A percentile compares a stretch with the other conserved stretches of the same genome.
Conservation (phyloP, 441 rosid species). For the Mallotus repandus region DNA sequence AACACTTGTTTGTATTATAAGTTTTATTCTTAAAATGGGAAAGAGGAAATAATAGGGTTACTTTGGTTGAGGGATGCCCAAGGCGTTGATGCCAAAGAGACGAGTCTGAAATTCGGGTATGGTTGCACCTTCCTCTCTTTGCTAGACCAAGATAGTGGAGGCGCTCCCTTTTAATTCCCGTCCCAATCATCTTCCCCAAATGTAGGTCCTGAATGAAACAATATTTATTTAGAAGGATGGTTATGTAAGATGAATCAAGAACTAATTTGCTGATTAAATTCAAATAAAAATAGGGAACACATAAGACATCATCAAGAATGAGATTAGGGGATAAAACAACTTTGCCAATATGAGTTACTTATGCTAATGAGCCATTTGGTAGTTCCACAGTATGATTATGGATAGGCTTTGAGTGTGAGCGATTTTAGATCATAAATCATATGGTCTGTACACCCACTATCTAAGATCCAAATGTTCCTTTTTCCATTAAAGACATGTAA, state of each 20-base stretch:
- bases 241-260: background rate
- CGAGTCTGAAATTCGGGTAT: background rate
- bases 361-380: background rate
- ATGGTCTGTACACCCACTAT: background rate
- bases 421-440: background rate
- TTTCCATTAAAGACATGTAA: no score
- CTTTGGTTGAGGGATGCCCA: background rate
- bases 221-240: background rate
- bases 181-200: background rate
- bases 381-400: background rate
- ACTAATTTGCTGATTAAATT: background rate
- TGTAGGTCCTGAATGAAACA: background rate
- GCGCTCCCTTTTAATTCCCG: background rate
- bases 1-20: no score
- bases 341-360: background rate
- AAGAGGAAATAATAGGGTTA: background rate
- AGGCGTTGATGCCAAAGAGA: slow-evolving; percentile 1
- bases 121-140: no score
- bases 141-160: background rate
- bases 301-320: background rate
- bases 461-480: background rate
- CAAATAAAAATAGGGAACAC: background rate
- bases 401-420: background rate
- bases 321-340: background rate
- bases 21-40: no score